A percentile compares a stretch with the other conserved stretches of the same genome.
phyloP scores from a whole-genome alignment of 2,329 filamentous ascomycete species.

The Aspergillus sp. region DNA sequence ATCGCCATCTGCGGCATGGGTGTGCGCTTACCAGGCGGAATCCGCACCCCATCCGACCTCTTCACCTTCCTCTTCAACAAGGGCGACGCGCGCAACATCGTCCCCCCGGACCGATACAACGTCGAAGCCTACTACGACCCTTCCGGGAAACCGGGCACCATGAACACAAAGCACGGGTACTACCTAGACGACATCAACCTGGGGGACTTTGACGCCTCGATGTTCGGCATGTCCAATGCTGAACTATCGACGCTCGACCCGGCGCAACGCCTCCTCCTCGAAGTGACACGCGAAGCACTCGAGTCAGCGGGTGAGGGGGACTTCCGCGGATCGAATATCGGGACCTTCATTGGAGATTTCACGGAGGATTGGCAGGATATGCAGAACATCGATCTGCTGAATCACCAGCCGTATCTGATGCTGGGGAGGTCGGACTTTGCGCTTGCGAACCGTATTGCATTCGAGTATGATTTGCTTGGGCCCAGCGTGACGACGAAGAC shows the following conservation, averaged over 20 bases:
- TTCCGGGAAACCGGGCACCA: conserved; percentile 8
- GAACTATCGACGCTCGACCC: conserved; percentile 31
- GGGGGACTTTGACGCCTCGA: conserved; percentile 21
- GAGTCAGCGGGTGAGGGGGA: conserved; percentile 28
- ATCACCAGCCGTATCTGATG: conserved; percentile 10
- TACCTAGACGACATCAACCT: conserved; percentile 30
- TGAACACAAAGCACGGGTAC: conserved; percentile 19
- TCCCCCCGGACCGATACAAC: conserved; percentile 26
- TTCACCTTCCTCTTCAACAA: conserved; percentile 23
- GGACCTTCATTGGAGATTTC: conserved; percentile 26
- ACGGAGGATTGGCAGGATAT: conserved; percentile 27
- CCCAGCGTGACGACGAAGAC: conserved; percentile 35
- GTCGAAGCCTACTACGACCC: conserved; percentile 23
- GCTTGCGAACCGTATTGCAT: conserved; percentile 11
- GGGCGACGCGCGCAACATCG: conserved; percentile 13
- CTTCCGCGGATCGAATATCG: conserved; percentile 30
- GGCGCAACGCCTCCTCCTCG: conserved; percentile 32
- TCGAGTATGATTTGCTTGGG: conserved; percentile 12
- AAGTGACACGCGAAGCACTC: conserved; percentile 32
- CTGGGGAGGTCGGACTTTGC: conserved; percentile 10
- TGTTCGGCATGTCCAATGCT: conserved; percentile 23
- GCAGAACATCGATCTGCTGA: conserved; percentile 16
- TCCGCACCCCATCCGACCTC: conserved; percentile 14
- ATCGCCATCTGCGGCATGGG: conserved; percentile 17
- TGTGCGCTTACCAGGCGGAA: conserved; percentile 20